A percentile compares a stretch with the other conserved stretches of the same genome.
phyloP scores from a whole-genome alignment of 1,284 basidiomycete species.

The Athelia sp. region DNA sequence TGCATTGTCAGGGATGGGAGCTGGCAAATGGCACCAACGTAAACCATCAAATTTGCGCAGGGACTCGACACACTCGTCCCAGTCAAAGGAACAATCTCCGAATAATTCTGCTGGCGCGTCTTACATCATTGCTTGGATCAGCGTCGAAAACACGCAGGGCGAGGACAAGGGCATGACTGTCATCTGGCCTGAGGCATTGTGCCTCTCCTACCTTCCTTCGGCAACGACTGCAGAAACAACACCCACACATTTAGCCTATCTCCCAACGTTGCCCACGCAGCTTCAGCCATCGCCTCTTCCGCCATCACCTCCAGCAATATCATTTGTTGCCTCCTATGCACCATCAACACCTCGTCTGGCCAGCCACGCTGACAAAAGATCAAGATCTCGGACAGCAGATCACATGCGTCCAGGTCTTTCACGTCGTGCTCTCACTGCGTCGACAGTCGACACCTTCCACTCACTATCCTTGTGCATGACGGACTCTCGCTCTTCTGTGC shows the following conservation, averaged over 20 bases:
- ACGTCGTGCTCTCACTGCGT: slow-evolving; percentile 3
- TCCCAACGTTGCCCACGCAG: slow-evolving; percentile 61
- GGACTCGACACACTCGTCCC: slow-evolving; percentile 12
- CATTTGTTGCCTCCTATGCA: slow-evolving; percentile 10
- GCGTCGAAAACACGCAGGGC: slow-evolving; percentile 68
- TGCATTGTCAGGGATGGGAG: slow-evolving; percentile 55
- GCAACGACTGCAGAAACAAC: slow-evolving; percentile 29
- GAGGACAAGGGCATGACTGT: slow-evolving; percentile 72
- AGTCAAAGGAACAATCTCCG: slow-evolving; percentile 1
- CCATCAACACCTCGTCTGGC: slow-evolving; percentile 2
- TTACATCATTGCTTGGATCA: slow-evolving; percentile 70
- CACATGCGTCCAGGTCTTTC: slow-evolving; percentile 11
- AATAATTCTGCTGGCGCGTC: slow-evolving; percentile 15
- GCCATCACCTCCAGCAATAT: slow-evolving; percentile 16
- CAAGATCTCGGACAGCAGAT: slow-evolving; percentile 32
- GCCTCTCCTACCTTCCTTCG: slow-evolving; percentile 41
- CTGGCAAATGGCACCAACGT: slow-evolving; percentile 39
- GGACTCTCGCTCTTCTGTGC: slow-evolving; percentile 10
- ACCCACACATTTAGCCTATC: slow-evolving; percentile 42
- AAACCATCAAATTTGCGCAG: slow-evolving; percentile 10
- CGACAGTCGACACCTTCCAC: slow-evolving; percentile 11
- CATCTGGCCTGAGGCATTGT: slow-evolving; percentile 63
- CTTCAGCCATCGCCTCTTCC: slow-evolving; percentile 56
- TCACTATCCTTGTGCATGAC: slow-evolving; percentile 22
- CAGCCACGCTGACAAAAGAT: slow-evolving; percentile 17